phyloP scores from a whole-genome alignment of 371 early-diverging fungal genomes.

The Lichtheimia hyalospora region DNA sequence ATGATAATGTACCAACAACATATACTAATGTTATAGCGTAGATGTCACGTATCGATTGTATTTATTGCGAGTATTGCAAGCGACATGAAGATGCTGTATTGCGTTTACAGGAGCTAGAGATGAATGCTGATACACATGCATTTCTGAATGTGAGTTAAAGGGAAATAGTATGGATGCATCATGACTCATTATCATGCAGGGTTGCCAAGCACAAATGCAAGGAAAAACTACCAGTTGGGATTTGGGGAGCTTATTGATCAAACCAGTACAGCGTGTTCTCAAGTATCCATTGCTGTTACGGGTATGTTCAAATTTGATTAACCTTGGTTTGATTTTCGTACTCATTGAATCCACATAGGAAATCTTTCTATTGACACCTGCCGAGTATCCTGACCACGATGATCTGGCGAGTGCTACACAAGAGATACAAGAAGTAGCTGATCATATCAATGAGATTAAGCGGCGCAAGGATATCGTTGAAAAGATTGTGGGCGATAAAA shows the following conservation, averaged over 20 bases:
- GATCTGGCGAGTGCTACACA: slow-evolving; percentile 51
- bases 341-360: slow-evolving; percentile 37
- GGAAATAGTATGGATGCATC: no score
- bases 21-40: slow-evolving; percentile 12
- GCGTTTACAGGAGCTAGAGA: slow-evolving; percentile 59
- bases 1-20: neutral
- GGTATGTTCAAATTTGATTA: slow-evolving; percentile 24
- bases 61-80: slow-evolving; percentile 76
- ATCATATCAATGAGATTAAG: slow-evolving; percentile 85
- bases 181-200: slow-evolving; percentile 4
- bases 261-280: slow-evolving; percentile 82
- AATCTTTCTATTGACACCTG: slow-evolving; percentile 60
- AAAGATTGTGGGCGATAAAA: slow-evolving; percentile 76
- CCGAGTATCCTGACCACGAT: slow-evolving; percentile 59
- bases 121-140: slow-evolving; percentile 41
- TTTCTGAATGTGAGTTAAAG: slow-evolving; percentile 53
- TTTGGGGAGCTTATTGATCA: slow-evolving; percentile 72
- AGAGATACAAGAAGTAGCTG: slow-evolving; percentile 71
- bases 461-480: slow-evolving; percentile 86
- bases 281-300: slow-evolving; percentile 76
- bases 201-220: slow-evolving; percentile 52
- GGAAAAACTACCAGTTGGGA: slow-evolving; percentile 77
- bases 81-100: slow-evolving; percentile 67
- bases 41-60: slow-evolving; percentile 54
- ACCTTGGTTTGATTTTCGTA: neutral